Conservation (phyloP, 2,329 filamentous ascomycete species). For the Fusarium mundagurra region DNA sequence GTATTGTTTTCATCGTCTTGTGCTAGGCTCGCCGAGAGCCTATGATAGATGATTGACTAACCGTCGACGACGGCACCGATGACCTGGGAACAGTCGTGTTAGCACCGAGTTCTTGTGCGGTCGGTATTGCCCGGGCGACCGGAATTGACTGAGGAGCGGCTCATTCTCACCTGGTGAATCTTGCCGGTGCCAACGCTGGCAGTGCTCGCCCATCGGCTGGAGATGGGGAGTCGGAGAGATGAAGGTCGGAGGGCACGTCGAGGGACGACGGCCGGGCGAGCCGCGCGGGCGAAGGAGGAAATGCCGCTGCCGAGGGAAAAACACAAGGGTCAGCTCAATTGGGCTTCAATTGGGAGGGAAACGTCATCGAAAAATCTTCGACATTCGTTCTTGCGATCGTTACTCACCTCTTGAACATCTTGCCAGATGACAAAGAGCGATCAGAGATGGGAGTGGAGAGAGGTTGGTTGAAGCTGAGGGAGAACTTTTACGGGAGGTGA, state of each 20-base stretch:
- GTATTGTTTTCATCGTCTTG: slow-evolving; percentile 12
- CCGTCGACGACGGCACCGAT: slow-evolving; percentile 99
- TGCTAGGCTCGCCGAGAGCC: slow-evolving; percentile 15
- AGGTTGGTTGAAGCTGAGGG: slow-evolving; percentile 60
- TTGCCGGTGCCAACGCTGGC: slow-evolving; percentile 69
- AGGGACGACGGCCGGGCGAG: slow-evolving; percentile 67
- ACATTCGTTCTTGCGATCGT: slow-evolving; percentile 44
- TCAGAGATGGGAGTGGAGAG: slow-evolving; percentile 68
- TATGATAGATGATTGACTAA: slow-evolving; percentile 61
- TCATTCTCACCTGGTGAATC: slow-evolving; percentile 70
- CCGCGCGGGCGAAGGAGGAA: slow-evolving; percentile 71
- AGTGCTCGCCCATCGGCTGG: slow-evolving; percentile 69
- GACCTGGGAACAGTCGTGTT: slow-evolving; percentile 68
- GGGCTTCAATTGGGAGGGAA: slow-evolving; percentile 56
- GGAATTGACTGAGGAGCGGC: slow-evolving; percentile 22
- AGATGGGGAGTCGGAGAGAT: slow-evolving; percentile 63
- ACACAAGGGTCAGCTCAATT: slow-evolving; percentile 55
- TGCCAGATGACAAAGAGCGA: slow-evolving; percentile 75
- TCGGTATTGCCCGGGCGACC: slow-evolving; percentile 36
- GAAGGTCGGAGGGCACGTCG: slow-evolving; percentile 68
- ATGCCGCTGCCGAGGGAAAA: slow-evolving; percentile 65
- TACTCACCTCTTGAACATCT: slow-evolving; percentile 86
- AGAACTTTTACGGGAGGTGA: slow-evolving; percentile 59
- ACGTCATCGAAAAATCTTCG: slow-evolving; percentile 34
- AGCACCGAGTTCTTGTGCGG: slow-evolving; percentile 26